Evolutionary conservation across 164 flowering plant genomes (phyloP), one percentile per base, ranked within the genome.

Genomic region (Tetrastigma voinierianum): DNA sequence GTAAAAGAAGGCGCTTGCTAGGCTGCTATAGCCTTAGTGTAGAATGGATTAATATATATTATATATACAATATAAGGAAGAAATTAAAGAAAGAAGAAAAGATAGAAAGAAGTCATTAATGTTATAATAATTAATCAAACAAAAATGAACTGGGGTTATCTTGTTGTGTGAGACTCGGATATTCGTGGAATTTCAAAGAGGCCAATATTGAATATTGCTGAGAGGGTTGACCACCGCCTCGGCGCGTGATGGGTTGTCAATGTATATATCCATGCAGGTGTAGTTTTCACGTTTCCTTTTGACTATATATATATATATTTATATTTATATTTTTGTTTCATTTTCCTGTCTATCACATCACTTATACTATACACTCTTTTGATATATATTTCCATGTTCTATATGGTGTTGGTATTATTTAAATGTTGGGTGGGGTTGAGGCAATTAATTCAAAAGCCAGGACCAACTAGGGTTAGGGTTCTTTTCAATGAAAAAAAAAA

Each of bases 161-260:
- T 32, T 4, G n/a, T n/a, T 32, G 40, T 32, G 40, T 2, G 7
- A 32, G 7, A 32, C 40, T 32, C 6, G 7, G 40, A 32, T 32
- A 32, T 32, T 32, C 40, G 40, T 32, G 40, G 40, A 32, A 32
- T 32, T 32, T 32, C 6, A 7, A 32, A 32, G 6, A 32, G 40
- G 40, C 40, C 3, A 32, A 7, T 32, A 32, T 4, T 7, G 6
- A 32, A 32, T 32, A 32, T 32, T 32, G 40, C 40, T 32, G 48
- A 1, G 57, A 11, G 47, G 23, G 65, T 70, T 67, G 84, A 75
- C 81, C 82, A 75, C 87, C 81, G 81, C 76, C 72, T 54, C 12
- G 78, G 77, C 74, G 78, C 72, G 82, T 81, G 75, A 76, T 73
- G 72, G 80, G 86, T 79, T 85, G 87, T 81, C 90, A 74, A 70